A percentile compares a stretch with the other conserved stretches of the same genome.
Conservation (phyloP, 441 rosid species). For the Jatropha multifida region DNA sequence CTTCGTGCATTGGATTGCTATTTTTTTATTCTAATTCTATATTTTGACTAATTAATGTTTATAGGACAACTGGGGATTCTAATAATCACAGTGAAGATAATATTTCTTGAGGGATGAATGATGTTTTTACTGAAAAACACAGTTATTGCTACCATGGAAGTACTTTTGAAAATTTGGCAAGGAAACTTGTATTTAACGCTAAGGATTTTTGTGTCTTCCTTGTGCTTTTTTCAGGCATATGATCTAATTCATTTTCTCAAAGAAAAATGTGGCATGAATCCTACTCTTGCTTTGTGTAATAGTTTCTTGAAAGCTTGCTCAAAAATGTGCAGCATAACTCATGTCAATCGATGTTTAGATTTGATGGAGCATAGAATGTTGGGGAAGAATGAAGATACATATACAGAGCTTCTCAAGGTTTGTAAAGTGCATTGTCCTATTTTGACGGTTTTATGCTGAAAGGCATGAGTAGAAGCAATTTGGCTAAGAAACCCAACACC, state of each 20-base stretch:
- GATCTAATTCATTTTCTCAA: conserved; percentile 49
- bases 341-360: conserved; percentile 72
- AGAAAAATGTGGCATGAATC: conserved; percentile 47
- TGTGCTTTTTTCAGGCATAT: conserved; percentile 56
- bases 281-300: conserved; percentile 56
- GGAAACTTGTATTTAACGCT: not conserved
- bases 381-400: conserved; percentile 76
- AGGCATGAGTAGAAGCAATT: conserved; percentile 6
- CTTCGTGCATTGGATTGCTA: no score
- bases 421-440: conserved; percentile 23
- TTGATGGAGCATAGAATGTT: conserved; percentile 66
- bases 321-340: conserved; percentile 32
- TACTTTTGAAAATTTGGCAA: conserved; percentile 7
- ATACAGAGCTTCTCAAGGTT: conserved; percentile 75
- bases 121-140: not conserved
- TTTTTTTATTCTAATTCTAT: no score
- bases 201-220: conserved; percentile 8
- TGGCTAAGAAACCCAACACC: not conserved
- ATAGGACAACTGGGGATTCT: not conserved
- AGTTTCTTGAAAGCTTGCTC: conserved; percentile 60
- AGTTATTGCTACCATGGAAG: not conserved
- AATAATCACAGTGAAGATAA: not conserved
- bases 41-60: conserved; percentile 3
- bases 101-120: not conserved
- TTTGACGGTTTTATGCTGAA: conserved; percentile 7